These are phyloP conservation scores for Staphylotrichum tortipilum DNA, from an alignment of 495 filamentous ascomycete genomes.

Conservation along the genomic window DNA sequence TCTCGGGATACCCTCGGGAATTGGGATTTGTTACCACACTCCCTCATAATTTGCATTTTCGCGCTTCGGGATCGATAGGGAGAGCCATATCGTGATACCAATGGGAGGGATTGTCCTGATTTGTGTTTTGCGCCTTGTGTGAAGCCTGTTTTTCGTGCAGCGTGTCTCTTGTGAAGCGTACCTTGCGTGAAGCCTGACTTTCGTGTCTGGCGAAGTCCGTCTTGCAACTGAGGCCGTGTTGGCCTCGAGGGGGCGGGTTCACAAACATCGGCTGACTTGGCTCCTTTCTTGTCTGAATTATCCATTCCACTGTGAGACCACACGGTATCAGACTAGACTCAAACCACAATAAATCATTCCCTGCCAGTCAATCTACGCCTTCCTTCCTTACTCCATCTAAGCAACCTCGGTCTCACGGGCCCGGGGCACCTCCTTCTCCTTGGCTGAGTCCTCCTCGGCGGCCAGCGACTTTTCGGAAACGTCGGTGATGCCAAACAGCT, in stretches of 20 bases:
- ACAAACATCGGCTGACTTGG: no score
- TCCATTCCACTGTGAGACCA: no score
- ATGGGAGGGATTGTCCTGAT: constrained; percentile 3
- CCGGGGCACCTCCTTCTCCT: constrained; percentile 2
- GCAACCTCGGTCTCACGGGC: constrained; percentile 1
- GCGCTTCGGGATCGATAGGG: not conserved
- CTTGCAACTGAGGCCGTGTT: no score
- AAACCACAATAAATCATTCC: no score
- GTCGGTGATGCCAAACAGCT: constrained; percentile 29
- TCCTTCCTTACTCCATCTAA: not conserved
- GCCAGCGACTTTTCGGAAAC: constrained; percentile 9
- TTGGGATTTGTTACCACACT: not conserved
- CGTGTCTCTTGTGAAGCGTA: no score
- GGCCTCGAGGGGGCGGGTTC: no score
- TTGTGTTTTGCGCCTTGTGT: no score
- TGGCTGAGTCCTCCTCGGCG: not conserved
- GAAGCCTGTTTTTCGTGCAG: not conserved
- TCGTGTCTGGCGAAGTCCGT: no score
- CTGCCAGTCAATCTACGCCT: no score
- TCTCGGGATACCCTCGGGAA: not conserved
- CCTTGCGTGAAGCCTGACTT: no score
- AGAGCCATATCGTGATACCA: constrained; percentile 7
- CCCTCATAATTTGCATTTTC: not conserved
- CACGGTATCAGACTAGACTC: no score
- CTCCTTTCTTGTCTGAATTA: no score